A percentile compares a stretch with the other conserved stretches of the same genome.
phyloP scores from a whole-genome alignment of 306 rosid species.

The Acmispon strigosus region DNA sequence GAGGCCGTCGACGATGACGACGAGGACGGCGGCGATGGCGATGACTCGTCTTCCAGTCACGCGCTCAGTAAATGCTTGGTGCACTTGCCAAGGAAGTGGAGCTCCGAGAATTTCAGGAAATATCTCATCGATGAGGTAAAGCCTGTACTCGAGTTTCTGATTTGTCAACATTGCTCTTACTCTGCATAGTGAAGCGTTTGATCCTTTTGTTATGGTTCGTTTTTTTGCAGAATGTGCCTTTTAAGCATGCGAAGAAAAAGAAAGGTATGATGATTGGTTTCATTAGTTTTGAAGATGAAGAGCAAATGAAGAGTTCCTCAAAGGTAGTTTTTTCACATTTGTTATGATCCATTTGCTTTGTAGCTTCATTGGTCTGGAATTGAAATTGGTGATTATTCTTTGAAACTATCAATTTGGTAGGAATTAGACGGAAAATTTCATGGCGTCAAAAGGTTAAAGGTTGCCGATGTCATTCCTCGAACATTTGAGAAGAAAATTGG shows the following conservation, averaged over 20 bases:
- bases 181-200: background rate
- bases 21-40: background rate
- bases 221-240: constrained; percentile 50
- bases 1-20: constrained; percentile 49
- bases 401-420: constrained; percentile 30
- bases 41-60: constrained; percentile 5
- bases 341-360: constrained; percentile 10
- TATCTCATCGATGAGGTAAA: constrained; percentile 56
- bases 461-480: constrained; percentile 68
- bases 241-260: constrained; percentile 81
- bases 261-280: constrained; percentile 77
- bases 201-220: background rate
- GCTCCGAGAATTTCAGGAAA: constrained; percentile 46
- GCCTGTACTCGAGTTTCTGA: background rate
- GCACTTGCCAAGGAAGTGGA: constrained; percentile 80
- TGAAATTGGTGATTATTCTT: background rate
- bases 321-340: constrained; percentile 42
- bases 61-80: constrained; percentile 68
- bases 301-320: constrained; percentile 49
- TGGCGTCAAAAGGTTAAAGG: constrained; percentile 61
- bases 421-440: constrained; percentile 55
- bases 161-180: background rate
- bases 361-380: constrained; percentile 15
- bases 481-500: constrained; percentile 53
- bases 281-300: constrained; percentile 59